Base-by-base conservation (phyloP, 2,329 filamentous ascomycete species). In the Magnaporthiopsis poae region DNA sequence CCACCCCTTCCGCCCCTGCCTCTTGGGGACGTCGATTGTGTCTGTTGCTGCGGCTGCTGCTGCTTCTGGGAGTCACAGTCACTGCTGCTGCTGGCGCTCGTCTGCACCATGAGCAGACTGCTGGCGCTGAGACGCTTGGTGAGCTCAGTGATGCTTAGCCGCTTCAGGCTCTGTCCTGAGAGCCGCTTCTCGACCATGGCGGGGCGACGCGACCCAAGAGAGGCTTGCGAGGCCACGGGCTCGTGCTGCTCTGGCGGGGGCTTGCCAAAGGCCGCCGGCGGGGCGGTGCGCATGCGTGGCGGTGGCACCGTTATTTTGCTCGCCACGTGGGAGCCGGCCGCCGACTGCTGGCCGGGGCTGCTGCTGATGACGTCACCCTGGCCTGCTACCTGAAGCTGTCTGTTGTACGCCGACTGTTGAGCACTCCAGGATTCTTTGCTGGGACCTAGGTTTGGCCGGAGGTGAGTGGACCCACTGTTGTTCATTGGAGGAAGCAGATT, bases 111-210 rank as follows among this genome's bases (percentile, higher is more conserved):
- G 65, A 88, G 77, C 72, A 86, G 75, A 73, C 82, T 86, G 72
- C 83, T 86, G 65, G 84, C 86, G 73, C 82, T 86, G 66, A 88
- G 74, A 68, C 84, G 79, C 73, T 84, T 85, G 62, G 84, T 83
- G 69, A 87, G 63, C 66, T 88, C 86, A 70, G 80, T 83, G 70
- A 88, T 86, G 76, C 83, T 86, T 66, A 86, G 79, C 68, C 84
- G 80, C 77, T 87, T 87, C 62, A 77, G 76, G 72, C 82, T 86
- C 13, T 81, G 82, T 60, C 77, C 77, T 35, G 85, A 87, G 63
- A 79, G 77, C 39, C 83, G 81, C 69, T 84, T 83, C 66, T 84
- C 81, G 27, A 68, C 66, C n/a, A 65, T 60, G 68, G 67, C 68
- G 39, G 70, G 72, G 9, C 36, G 63, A 13, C 36, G 52, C 29